phyloP scores from a whole-genome alignment of 345 rosid genomes.

The Eucalyptus cloeziana region DNA sequence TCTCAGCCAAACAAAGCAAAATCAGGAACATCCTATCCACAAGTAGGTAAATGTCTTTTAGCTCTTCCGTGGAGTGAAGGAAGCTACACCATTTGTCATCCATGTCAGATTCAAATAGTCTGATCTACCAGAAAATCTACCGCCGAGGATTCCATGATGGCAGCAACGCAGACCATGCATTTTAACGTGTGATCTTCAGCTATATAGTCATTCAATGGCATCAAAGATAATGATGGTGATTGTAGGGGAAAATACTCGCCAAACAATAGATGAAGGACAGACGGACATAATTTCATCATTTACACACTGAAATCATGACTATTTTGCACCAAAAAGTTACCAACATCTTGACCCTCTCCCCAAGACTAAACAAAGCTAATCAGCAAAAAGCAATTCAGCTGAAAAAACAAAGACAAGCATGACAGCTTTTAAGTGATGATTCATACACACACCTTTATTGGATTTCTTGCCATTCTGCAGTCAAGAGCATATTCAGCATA shows the following conservation, averaged over 20 bases:
- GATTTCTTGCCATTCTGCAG: slow-evolving; percentile 71
- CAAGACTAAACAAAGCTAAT: neutral
- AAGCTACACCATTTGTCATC: neutral
- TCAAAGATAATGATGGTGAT: neutral
- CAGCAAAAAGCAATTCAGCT: neutral
- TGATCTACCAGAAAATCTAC: neutral
- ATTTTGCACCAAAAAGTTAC: neutral
- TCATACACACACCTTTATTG: slow-evolving; percentile 48
- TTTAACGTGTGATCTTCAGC: neutral
- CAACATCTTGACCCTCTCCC: neutral
- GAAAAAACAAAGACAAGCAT: neutral
- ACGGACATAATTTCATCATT: neutral
- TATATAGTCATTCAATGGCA: neutral
- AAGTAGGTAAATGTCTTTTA: neutral
- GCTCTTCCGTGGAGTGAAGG: neutral
- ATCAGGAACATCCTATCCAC: neutral
- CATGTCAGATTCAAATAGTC: neutral
- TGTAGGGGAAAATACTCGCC: neutral
- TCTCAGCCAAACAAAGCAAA: neutral
- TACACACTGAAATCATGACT: neutral
- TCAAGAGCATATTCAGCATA: slow-evolving; percentile 81
- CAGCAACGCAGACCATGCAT: neutral
- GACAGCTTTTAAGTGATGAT: neutral
- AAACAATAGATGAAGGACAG: neutral
- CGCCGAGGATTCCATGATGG: neutral